These are phyloP conservation scores for Berberis thunbergii DNA, from an alignment of 164 flowering plant species.

Conservation along the genomic window DNA sequence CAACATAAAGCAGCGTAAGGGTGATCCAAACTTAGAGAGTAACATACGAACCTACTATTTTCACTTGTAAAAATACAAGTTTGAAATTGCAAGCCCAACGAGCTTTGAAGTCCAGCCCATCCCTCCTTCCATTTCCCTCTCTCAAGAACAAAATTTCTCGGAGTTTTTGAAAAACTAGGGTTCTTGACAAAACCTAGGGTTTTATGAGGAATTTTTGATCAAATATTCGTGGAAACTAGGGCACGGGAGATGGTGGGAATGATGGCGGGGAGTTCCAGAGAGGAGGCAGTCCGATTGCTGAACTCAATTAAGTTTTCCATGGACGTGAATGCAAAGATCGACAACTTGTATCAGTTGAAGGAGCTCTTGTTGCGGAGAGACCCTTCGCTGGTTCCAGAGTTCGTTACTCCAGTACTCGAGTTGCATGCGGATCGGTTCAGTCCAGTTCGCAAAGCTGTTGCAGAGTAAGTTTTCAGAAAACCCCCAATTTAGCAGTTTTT, in stretches of 20 bases:
- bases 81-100: no score
- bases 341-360: constrained; percentile 36
- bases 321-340: constrained; percentile 55
- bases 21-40: no score
- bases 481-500: background rate
- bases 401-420: constrained; percentile 50
- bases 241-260: constrained; percentile 50
- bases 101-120: no score
- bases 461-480: constrained; percentile 36
- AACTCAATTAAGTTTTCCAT: constrained; percentile 35
- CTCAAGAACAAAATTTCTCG: no score
- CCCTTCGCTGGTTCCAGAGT: constrained; percentile 33
- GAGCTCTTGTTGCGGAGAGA: constrained; percentile 29
- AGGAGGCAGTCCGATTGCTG: constrained; percentile 35
- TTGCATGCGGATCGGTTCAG: constrained; percentile 48
- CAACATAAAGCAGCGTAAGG: no score
- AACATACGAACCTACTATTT: no score
- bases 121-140: no score
- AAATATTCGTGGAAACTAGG: constrained; percentile 13
- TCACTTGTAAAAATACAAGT: no score
- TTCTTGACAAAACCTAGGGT: no score
- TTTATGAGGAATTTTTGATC: no score
- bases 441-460: constrained; percentile 61
- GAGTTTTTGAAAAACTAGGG: no score
- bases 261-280: constrained; percentile 30